Evolutionary conservation across 2,329 filamentous ascomycete genomes (phyloP), one percentile per base, ranked within the genome.

Genomic region (Exophiala sideris): DNA sequence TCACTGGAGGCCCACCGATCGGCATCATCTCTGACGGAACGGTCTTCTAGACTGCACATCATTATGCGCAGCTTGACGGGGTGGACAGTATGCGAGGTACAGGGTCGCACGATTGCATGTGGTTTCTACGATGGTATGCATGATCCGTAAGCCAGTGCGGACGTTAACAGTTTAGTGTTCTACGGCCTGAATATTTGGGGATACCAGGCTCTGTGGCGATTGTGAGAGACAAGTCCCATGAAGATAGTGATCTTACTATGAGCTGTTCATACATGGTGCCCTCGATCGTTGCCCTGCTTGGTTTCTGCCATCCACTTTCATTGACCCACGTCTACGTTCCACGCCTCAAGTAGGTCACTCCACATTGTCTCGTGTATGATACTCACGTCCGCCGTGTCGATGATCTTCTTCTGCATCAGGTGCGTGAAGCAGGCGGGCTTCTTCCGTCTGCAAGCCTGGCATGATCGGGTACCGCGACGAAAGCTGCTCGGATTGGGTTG

Each of bases 21-120:
- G 85, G 96, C 74, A 96, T 97, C 65, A 82, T 95, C 63, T 96
- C 90, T 61, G 94, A 99, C 70, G 94, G 94, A 58, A 97, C 94
- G 20, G 89, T 99, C 62, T 97, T 99, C 70, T 96, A 84, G 71
- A 53, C 14, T 24, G n/a, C 20, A n/a, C 14, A 16, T 35, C 29
- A 11, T 29, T 29, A n/a, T 16, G 18, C 48, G 29, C 18, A 29
- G 7, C 24, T 3, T 8, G 35, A 38, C 35, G 35, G 14, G 11
- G 5, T 38, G 6, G 35, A 12, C 35, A 18, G 16, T 18, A 35
- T n/a, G 9, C n/a, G 35, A 38, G 10, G 10, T 38, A 16, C 11
- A 38, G 35, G 35, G 14, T 38, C 10, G 4, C 8, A n/a, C 33
- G 16, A 35, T 35, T 35, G 33, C 33, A 35, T 3, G 16, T 18